phyloP scores from a whole-genome alignment of 768 basidiomycete species.

The Suillus variegatus region DNA sequence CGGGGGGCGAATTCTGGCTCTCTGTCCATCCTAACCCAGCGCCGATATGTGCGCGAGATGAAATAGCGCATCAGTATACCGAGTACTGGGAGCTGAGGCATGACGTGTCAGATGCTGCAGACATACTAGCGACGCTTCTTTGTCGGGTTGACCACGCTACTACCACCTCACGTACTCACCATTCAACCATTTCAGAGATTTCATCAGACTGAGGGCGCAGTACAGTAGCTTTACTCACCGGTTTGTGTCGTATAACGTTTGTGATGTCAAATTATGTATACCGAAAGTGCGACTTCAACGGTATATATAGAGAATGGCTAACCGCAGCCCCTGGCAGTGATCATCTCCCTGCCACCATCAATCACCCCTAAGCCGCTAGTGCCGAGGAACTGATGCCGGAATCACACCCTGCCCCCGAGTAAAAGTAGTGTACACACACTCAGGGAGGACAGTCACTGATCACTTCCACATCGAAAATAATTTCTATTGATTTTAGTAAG shows the following conservation, averaged over 20 bases:
- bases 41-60: neutral
- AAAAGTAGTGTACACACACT: neutral
- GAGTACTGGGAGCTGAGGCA: neutral
- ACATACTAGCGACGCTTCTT: neutral
- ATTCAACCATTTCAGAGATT: neutral
- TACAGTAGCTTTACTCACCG: neutral
- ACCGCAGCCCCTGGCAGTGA: neutral
- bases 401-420: neutral
- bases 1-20: neutral
- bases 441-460: neutral
- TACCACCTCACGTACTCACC: neutral
- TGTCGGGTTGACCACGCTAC: neutral
- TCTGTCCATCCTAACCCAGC: neutral
- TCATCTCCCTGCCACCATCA: neutral
- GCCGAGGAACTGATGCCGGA: neutral
- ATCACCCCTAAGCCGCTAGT: neutral
- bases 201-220: neutral
- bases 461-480: neutral
- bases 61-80: neutral
- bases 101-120: neutral
- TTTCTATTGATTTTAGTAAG: slow-evolving; percentile 1
- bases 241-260: neutral
- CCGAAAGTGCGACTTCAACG: neutral
- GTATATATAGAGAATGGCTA: neutral
- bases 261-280: neutral